These are phyloP conservation scores for Saposhnikovia divaricata DNA, from an alignment of 129 eudicot genomes.

Conservation along the genomic window DNA sequence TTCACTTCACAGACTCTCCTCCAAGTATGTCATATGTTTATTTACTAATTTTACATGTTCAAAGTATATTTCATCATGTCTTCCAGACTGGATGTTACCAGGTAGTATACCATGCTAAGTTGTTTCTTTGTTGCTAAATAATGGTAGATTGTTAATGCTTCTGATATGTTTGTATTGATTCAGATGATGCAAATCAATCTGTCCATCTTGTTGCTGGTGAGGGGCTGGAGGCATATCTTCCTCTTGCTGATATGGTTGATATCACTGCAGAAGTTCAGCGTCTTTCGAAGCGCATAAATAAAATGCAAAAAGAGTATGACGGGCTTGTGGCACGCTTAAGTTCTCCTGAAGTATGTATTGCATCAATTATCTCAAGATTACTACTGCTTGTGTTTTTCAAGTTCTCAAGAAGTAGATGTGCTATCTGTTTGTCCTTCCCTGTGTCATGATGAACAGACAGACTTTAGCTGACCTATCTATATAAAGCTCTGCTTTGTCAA, in stretches of 20 bases:
- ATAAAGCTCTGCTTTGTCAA: not conserved
- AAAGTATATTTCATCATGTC: not conserved
- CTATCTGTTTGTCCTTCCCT: not conserved
- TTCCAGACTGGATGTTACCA: not conserved
- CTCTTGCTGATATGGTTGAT: conserved; percentile 96
- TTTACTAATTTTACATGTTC: not conserved
- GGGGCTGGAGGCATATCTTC: conserved; percentile 97
- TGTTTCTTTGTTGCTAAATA: not conserved
- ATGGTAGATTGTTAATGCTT: conserved; percentile 7
- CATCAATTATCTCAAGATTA: not conserved
- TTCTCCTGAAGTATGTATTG: conserved; percentile 58
- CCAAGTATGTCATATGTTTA: conserved; percentile 41
- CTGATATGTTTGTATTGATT: conserved; percentile 11
- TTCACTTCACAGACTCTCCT: conserved; percentile 51
- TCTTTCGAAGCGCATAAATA: conserved; percentile 70
- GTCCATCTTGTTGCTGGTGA: conserved; percentile 96
- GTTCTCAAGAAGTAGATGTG: not conserved
- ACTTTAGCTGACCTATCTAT: not conserved
- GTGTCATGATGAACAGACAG: not conserved
- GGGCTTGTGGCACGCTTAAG: conserved; percentile 68
- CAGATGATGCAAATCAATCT: conserved; percentile 77
- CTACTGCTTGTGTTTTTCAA: not conserved
- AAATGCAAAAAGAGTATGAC: conserved; percentile 80
- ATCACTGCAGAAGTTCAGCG: conserved; percentile 81
- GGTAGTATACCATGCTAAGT: not conserved